Evolutionary conservation across 768 basidiomycete species (phyloP).

Genomic region (Chlorophyllum brunneum): DNA sequence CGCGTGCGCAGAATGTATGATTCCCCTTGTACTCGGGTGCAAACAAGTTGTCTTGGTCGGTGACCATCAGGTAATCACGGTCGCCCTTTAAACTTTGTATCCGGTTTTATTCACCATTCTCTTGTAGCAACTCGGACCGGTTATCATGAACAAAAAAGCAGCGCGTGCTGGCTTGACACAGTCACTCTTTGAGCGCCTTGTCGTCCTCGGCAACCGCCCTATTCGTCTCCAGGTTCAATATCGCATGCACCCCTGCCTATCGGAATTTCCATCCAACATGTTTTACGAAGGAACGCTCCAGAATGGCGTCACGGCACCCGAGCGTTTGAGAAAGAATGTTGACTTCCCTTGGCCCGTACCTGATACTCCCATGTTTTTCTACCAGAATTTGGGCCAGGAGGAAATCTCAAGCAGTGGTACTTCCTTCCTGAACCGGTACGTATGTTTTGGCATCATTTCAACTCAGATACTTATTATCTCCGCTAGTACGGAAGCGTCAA

Average conservation of each 20-base stretch:
- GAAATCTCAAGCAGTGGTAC: slow-evolving; percentile 99
- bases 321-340: slow-evolving; percentile 94
- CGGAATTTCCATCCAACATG: slow-evolving; percentile 99
- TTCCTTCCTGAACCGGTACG: slow-evolving; percentile 90
- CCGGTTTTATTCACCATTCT: slow-evolving; percentile 7
- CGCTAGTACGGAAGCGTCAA: slow-evolving; percentile 90
- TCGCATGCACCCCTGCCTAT: slow-evolving; percentile 99
- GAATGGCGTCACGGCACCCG: slow-evolving; percentile 98
- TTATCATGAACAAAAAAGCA: slow-evolving; percentile 99
- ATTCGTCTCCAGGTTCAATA: slow-evolving; percentile 99
- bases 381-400: slow-evolving; percentile 98
- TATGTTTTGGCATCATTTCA: slow-evolving; percentile 14
- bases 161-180: slow-evolving; percentile 98
- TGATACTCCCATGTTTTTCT: slow-evolving; percentile 99
- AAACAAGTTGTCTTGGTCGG: slow-evolving; percentile 98
- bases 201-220: slow-evolving; percentile 91
- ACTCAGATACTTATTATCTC: slow-evolving; percentile 4
- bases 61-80: slow-evolving; percentile 65
- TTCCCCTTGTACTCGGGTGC: slow-evolving; percentile 95
- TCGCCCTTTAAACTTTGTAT: not conserved
- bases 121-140: slow-evolving; percentile 91
- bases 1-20: slow-evolving; percentile 85
- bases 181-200: slow-evolving; percentile 96
- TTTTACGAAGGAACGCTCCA: slow-evolving; percentile 99
- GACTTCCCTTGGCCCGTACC: slow-evolving; percentile 99